phyloP scores from a whole-genome alignment of 2,329 filamentous ascomycete species.

The Ophiocordyceps robertsii region DNA sequence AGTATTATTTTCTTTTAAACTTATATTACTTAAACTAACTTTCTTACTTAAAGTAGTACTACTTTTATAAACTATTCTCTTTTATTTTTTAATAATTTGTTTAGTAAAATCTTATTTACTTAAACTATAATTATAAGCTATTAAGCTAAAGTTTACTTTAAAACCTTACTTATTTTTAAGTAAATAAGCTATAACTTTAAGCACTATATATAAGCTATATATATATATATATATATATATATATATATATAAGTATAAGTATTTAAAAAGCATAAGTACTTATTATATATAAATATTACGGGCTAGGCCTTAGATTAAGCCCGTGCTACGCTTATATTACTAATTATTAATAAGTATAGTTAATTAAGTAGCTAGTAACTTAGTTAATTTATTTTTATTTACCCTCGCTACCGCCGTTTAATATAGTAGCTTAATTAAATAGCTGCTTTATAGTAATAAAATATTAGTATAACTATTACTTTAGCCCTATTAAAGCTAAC shows the following conservation, averaged over 20 bases:
- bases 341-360: not conserved
- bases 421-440: too few relatives aligned
- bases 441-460: too few relatives aligned
- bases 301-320: too few relatives aligned
- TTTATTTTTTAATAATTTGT: not conserved
- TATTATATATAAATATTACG: not conserved
- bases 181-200: not conserved
- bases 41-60: not conserved
- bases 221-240: not conserved
- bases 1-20: not conserved
- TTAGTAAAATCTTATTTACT: not conserved
- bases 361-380: not conserved
- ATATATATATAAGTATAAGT: not conserved
- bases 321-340: not conserved
- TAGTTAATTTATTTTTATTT: not conserved
- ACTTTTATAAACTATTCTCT: not conserved
- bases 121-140: too few relatives aligned
- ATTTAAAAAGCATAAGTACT: too few relatives aligned
- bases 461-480: not conserved
- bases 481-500: too few relatives aligned
- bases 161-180: not conserved
- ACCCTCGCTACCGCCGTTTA: too few relatives aligned
- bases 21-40: not conserved
- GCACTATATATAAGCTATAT: too few relatives aligned
- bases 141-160: too few relatives aligned